A percentile compares a stretch with the other conserved stretches of the same genome.
phyloP scores from a whole-genome alignment of 148 eudicot genomes.

The Bassia scoparia region DNA sequence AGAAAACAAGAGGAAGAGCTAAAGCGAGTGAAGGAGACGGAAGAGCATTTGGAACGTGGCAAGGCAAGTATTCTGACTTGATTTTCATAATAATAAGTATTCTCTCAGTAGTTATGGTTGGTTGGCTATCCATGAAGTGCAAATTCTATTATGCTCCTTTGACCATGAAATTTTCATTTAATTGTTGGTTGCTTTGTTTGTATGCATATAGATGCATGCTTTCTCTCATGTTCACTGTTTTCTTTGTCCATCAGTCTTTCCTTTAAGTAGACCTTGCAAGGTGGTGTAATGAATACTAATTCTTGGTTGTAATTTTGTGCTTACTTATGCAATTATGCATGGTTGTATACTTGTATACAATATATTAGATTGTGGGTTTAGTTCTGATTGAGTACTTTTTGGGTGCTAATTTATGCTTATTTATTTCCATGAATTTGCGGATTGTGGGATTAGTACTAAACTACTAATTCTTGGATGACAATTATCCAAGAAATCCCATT shows the following conservation, averaged over 20 bases:
- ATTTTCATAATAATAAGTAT: neutral
- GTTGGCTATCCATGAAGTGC: neutral
- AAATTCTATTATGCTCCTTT: neutral
- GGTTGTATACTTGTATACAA: too few species aligned
- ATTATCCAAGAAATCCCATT: too few species aligned
- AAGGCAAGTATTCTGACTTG: conserved; percentile 44
- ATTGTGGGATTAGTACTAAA: too few species aligned
- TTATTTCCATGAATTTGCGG: too few species aligned
- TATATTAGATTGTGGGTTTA: too few species aligned
- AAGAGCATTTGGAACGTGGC: conserved; percentile 73
- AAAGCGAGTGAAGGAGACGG: conserved; percentile 73
- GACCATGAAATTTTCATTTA: neutral
- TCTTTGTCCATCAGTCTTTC: neutral
- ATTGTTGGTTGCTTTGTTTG: neutral
- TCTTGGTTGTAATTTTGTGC: too few species aligned
- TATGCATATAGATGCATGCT: too few species aligned
- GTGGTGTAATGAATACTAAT: too few species aligned
- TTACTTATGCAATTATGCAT: too few species aligned
- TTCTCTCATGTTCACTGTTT: neutral
- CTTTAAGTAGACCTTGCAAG: neutral
- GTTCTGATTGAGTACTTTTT: too few species aligned
- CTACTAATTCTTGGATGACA: too few species aligned
- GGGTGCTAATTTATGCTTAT: too few species aligned
- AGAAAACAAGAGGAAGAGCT: conserved; percentile 97
- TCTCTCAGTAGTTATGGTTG: neutral